Base-by-base conservation (phyloP, 2,329 filamentous ascomycete species). In the Diaporthe aspalathi region DNA sequence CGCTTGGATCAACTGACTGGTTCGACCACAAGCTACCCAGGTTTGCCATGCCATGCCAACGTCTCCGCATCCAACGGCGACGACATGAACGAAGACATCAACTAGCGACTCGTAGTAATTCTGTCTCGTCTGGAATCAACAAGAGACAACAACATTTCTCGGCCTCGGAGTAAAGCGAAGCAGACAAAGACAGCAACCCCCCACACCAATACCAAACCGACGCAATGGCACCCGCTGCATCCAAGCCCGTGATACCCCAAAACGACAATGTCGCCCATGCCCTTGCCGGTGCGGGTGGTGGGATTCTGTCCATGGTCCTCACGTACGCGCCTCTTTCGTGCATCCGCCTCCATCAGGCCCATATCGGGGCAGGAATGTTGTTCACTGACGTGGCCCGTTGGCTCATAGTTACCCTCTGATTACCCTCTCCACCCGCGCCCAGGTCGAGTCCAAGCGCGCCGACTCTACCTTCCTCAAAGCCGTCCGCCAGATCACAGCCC, bases 251-350 rank as follows among this genome's bases (percentile, higher is more conserved):
- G 57, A 84, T 92, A 56, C 94, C 95, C 74, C 94, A 97, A 79
- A 96, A 95, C 80, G 95, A 98, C 87, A 98, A 98, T 86, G 94
- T 98, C 79, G 94, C 95, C 70, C 95, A 98, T 84, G 95, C 95
- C 73, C 89, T 98, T 72, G 94, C 95, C 70, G 95, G 95, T 75
- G 94, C 95, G 65, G 96, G 96, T 76, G 96, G 96, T 76, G 96
- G 96, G 72, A 92, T 99, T 71, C 85, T 98, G 72, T 97, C 96
- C 76, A 99, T 98, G 94, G 89, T 95, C 76, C 84, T 99, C 82
- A 99, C 96, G 91, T 97, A 89, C 74, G 87, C 66, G 52, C 12
- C 32, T 69, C 27, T 67, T 63, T 56, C 54, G 54, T 56, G 60
- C 66, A 70, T 50, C 38, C 38, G n/a, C 29, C 40, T 20, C 22